Percentiles rank a stretch among this genome's conserved stretches.
These are phyloP conservation scores for Vigna unguiculata DNA, from an alignment of 306 rosid genomes.

Conservation along the genomic window DNA sequence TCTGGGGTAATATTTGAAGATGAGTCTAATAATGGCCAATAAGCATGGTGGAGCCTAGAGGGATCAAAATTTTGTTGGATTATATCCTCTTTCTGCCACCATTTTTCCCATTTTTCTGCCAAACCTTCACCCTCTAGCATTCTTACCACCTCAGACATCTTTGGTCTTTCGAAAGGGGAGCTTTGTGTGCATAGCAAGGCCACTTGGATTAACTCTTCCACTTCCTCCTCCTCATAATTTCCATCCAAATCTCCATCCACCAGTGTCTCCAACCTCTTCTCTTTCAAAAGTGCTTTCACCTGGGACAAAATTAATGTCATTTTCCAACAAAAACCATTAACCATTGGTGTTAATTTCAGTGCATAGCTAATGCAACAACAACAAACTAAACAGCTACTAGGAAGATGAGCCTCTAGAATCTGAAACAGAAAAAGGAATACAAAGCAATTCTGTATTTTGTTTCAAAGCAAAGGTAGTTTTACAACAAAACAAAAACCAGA, in stretches of 20 bases:
- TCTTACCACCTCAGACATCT: constrained; percentile 93
- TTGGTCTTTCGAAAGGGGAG: constrained; percentile 78
- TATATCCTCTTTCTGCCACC: constrained; percentile 81
- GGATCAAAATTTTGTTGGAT: constrained; percentile 60
- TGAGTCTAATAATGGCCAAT: constrained; percentile 75
- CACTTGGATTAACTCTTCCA: constrained; percentile 82
- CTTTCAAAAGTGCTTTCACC: constrained; percentile 85
- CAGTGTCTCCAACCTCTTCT: constrained; percentile 72
- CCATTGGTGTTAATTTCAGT: background rate
- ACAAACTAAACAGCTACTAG: background rate
- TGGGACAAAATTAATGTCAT: constrained; percentile 44
- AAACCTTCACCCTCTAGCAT: constrained; percentile 97
- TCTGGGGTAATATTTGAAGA: constrained; percentile 70
- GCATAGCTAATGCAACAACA: background rate
- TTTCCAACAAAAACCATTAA: constrained; percentile 13
- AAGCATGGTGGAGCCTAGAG: constrained; percentile 48
- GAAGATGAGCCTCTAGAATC: background rate
- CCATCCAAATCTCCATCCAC: constrained; percentile 79
- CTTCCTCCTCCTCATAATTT: constrained; percentile 59
- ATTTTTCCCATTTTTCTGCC: constrained; percentile 88
- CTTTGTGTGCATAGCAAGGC: constrained; percentile 89
- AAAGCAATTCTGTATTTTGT: background rate
- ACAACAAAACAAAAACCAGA: background rate
- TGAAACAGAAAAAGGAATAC: background rate
- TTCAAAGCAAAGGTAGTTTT: background rate